A percentile compares a stretch with the other conserved stretches of the same genome.
Conservation (phyloP, 2,329 filamentous ascomycete genomes). For the Neophaeococcomyces mojaviensis region DNA sequence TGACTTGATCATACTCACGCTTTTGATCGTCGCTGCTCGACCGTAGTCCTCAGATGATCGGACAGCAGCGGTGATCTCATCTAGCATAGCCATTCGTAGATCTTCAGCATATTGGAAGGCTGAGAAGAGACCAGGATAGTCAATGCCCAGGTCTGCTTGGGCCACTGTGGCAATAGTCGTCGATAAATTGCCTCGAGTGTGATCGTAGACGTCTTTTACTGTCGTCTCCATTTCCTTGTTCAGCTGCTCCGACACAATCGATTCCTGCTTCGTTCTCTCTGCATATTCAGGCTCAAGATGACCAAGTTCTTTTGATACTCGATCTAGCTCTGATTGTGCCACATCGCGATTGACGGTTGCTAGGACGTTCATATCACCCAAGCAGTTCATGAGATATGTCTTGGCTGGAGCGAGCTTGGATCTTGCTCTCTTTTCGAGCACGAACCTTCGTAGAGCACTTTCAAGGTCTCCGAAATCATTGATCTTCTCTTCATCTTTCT, state of each 20-base stretch:
- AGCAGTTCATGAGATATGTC: conserved; percentile 88
- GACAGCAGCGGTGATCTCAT: conserved; percentile 75
- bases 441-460: conserved; percentile 80
- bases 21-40: conserved; percentile 65
- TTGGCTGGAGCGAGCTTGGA: conserved; percentile 94
- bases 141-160: conserved; percentile 68
- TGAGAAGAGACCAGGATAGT: conserved; percentile 76
- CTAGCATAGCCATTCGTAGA: conserved; percentile 82
- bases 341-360: conserved; percentile 83
- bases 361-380: conserved; percentile 76
- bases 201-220: conserved; percentile 75
- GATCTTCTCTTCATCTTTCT: conserved; percentile 80
- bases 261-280: conserved; percentile 69
- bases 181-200: conserved; percentile 68
- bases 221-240: conserved; percentile 77
- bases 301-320: conserved; percentile 70
- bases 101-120: conserved; percentile 92
- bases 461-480: conserved; percentile 87
- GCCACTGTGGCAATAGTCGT: conserved; percentile 70
- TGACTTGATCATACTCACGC: conserved; percentile 81
- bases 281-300: conserved; percentile 81
- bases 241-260: conserved; percentile 72
- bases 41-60: conserved; percentile 76
- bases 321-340: conserved; percentile 73
- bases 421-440: conserved; percentile 87